Percentiles rank a stretch among this genome's conserved stretches.
Conservation (phyloP, 106 monocot genomes). For the Platanthera zijinensis region DNA sequence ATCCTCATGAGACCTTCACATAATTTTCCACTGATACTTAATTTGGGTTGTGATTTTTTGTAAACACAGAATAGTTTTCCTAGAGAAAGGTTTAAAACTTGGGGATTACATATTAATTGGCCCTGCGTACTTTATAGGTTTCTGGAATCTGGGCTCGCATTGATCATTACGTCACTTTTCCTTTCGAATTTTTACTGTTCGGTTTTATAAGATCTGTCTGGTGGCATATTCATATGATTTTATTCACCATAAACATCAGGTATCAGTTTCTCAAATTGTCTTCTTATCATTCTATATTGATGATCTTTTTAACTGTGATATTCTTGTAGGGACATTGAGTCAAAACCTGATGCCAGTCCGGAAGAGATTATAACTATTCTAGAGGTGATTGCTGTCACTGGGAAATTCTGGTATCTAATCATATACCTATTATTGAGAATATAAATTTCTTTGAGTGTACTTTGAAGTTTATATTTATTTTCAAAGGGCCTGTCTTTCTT, state of each 20-base stretch:
- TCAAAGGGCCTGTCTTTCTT: neutral
- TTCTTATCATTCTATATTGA: neutral
- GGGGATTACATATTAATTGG: neutral
- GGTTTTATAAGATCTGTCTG: neutral
- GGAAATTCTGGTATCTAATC: slow-evolving; percentile 77
- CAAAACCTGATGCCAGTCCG: slow-evolving; percentile 31
- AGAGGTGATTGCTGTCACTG: slow-evolving; percentile 76
- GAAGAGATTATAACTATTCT: slow-evolving; percentile 61
- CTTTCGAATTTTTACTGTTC: neutral
- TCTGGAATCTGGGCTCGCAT: neutral
- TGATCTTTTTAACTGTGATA: neutral
- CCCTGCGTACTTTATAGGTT: neutral
- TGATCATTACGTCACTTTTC: neutral
- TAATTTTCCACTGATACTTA: neutral
- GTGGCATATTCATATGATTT: neutral
- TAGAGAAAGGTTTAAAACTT: neutral
- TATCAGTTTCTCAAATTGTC: slow-evolving; percentile 1
- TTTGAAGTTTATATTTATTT: neutral
- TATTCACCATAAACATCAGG: neutral
- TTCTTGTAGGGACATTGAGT: slow-evolving; percentile 28
- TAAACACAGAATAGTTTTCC: neutral
- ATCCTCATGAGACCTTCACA: neutral
- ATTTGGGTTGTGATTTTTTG: neutral
- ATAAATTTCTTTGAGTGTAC: neutral
- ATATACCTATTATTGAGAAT: neutral